Conservation (phyloP, 1,284 basidiomycete genomes). For the Pterula multifida region DNA sequence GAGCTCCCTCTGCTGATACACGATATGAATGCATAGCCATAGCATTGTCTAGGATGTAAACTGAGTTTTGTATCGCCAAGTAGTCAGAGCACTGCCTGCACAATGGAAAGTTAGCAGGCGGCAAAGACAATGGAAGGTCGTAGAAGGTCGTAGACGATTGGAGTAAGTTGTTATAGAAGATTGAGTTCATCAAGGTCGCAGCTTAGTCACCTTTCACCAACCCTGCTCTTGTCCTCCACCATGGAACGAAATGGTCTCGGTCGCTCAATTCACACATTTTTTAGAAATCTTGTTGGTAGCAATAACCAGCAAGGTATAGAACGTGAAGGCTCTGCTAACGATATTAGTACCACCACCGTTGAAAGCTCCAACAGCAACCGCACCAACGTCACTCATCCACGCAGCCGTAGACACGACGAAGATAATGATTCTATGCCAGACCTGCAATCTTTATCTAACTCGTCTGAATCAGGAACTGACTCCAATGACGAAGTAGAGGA, state of each 20-base stretch:
- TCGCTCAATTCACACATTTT: not conserved
- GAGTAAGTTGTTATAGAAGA: not conserved
- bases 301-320: not conserved
- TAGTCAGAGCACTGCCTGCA: too few species aligned
- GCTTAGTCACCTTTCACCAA: not conserved
- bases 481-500: conserved; percentile 16
- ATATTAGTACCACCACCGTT: not conserved
- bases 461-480: conserved; percentile 19
- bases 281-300: not conserved
- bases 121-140: not conserved
- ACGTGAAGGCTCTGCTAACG: not conserved
- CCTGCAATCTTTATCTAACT: conserved; percentile 25
- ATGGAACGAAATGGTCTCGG: not conserved
- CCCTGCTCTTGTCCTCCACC: not conserved
- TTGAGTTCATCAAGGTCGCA: not conserved
- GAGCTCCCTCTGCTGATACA: too few species aligned
- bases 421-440: conserved; percentile 27
- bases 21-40: too few species aligned
- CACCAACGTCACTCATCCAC: not conserved
- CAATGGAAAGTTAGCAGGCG: too few species aligned
- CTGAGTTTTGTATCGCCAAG: too few species aligned
- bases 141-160: not conserved
- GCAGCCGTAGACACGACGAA: conserved; percentile 6
- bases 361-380: not conserved
- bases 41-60: too few species aligned